These are phyloP conservation scores for Nothopassalora personata DNA, from an alignment of 2,329 filamentous ascomycete genomes.

Conservation along the genomic window DNA sequence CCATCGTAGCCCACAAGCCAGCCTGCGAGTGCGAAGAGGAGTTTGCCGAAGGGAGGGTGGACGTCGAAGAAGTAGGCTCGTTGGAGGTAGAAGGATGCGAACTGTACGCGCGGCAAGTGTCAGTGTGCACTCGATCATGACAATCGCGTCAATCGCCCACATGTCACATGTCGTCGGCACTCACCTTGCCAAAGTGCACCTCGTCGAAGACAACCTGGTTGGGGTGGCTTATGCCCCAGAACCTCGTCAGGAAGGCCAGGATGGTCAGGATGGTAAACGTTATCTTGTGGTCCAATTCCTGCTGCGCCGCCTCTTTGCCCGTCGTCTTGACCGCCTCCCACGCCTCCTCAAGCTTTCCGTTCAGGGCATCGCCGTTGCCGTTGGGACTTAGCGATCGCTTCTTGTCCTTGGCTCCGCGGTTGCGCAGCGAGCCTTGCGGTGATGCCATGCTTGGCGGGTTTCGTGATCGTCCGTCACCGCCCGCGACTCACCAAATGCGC, in stretches of 20 bases:
- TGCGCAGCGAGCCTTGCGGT: constrained; percentile 15
- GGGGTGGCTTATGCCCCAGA: constrained; percentile 93
- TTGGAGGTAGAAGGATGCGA: constrained; percentile 74
- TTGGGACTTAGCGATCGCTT: constrained; percentile 24
- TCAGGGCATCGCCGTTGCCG: constrained; percentile 14
- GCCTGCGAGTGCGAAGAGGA: constrained; percentile 92
- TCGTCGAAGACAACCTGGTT: constrained; percentile 98
- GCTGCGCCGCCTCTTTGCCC: constrained; percentile 26
- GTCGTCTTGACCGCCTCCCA: constrained; percentile 35
- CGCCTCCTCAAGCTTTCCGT: constrained; percentile 35
- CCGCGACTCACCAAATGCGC: not conserved
- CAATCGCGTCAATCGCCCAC: not conserved
- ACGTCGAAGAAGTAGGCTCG: constrained; percentile 99
- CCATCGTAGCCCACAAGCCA: constrained; percentile 98
- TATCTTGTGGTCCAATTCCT: constrained; percentile 77
- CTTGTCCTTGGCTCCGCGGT: constrained; percentile 18
- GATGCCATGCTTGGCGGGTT: constrained; percentile 8
- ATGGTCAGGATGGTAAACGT: constrained; percentile 71
- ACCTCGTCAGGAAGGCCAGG: constrained; percentile 83
- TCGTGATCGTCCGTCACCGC: constrained; percentile 8
- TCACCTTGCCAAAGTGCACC: constrained; percentile 97
- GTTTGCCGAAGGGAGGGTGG: constrained; percentile 95
- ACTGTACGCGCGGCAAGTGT: constrained; percentile 29
- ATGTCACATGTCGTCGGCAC: constrained; percentile 1
- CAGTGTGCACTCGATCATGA: constrained; percentile 2